A percentile compares a stretch with the other conserved stretches of the same genome.
These are phyloP conservation scores for Crepidotus variabilis DNA, from an alignment of 768 basidiomycete species.

Conservation along the genomic window DNA sequence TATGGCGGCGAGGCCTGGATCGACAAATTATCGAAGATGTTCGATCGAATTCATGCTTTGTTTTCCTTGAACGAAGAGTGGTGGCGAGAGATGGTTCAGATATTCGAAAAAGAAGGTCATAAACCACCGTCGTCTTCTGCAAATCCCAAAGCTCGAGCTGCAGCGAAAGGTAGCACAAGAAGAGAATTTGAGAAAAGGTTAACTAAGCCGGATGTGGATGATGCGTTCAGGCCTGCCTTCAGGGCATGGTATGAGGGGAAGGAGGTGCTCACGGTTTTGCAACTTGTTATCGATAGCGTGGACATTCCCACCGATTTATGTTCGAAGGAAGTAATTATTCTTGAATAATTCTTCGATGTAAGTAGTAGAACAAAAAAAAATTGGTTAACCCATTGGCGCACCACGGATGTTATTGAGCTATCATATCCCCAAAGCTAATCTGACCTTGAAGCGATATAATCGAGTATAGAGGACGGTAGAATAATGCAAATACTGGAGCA, in stretches of 20 bases:
- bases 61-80: conserved; percentile 17
- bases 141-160: neutral
- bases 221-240: conserved; percentile 7
- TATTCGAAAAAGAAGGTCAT: conserved; percentile 13
- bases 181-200: conserved; percentile 14
- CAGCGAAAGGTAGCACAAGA: neutral
- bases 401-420: too few species aligned
- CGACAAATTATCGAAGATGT: conserved; percentile 9
- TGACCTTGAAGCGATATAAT: too few species aligned
- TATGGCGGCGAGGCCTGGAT: conserved; percentile 21
- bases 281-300: conserved; percentile 10
- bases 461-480: too few species aligned
- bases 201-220: conserved; percentile 12
- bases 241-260: conserved; percentile 15
- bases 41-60: conserved; percentile 19
- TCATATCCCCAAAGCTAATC: too few species aligned
- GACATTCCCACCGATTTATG: conserved; percentile 18
- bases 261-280: conserved; percentile 8
- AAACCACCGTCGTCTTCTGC: conserved; percentile 6
- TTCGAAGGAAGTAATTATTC: conserved; percentile 7
- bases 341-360: neutral
- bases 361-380: too few species aligned
- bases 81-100: conserved; percentile 8
- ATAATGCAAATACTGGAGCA: too few species aligned
- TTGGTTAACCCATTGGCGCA: too few species aligned